phyloP scores from a whole-genome alignment of 345 rosid species.

The Lenwebbia sp. region DNA sequence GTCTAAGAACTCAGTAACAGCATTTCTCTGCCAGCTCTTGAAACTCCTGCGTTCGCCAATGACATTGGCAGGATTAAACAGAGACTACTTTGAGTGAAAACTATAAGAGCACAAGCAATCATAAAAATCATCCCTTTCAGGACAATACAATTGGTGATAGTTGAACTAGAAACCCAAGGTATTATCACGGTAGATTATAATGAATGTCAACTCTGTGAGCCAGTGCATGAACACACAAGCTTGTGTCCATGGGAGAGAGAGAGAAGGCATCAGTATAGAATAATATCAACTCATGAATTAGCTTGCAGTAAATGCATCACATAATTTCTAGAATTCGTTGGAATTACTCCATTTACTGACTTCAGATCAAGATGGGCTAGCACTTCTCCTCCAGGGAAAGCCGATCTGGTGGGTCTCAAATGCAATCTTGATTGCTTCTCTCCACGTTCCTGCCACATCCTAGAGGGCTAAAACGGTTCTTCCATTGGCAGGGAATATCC shows the following conservation, averaged over 20 bases:
- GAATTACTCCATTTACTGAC: conserved; percentile 21
- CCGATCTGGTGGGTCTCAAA: conserved; percentile 59
- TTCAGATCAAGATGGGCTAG: conserved; percentile 88
- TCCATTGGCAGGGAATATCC: conserved; percentile 88
- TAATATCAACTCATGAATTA: neutral
- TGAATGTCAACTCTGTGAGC: neutral
- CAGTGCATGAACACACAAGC: neutral
- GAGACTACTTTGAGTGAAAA: neutral
- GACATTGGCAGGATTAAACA: neutral
- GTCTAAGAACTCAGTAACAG: too few relatives aligned
- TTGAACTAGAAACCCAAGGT: neutral
- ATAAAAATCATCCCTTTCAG: neutral
- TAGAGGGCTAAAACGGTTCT: too few relatives aligned
- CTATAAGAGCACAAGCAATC: neutral
- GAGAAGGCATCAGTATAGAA: neutral
- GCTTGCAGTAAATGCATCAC: too few relatives aligned
- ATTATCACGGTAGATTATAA: neutral
- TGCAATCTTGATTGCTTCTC: conserved; percentile 58
- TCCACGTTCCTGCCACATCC: conserved; percentile 72
- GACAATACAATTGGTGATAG: neutral
- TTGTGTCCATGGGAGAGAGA: neutral
- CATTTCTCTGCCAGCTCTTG: conserved; percentile 81
- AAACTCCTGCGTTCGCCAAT: conserved; percentile 44
- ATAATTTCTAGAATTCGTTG: neutral
- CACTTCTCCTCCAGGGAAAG: conserved; percentile 83